A percentile compares a stretch with the other conserved stretches of the same genome.
phyloP scores from a whole-genome alignment of 352 stramenopile species.

The Aphanomyces cochlioides region DNA sequence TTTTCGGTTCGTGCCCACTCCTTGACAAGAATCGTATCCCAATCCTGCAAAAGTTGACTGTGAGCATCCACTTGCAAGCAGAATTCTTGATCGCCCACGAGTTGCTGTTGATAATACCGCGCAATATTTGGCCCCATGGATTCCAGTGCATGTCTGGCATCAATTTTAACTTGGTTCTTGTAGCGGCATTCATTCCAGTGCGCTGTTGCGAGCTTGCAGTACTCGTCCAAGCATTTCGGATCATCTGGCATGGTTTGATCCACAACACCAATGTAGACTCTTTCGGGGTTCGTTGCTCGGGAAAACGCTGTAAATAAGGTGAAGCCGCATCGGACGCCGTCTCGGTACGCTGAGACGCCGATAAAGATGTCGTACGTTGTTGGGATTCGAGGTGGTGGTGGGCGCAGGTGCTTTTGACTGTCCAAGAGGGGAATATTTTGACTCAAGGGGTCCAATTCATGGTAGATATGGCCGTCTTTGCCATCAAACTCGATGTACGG shows the following conservation, averaged over 20 bases:
- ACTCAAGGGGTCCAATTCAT: conserved; percentile 11
- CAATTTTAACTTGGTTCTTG: conserved; percentile 25
- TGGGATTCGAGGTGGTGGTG: conserved; percentile 19
- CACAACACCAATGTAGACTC: conserved; percentile 24
- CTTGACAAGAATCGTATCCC: conserved; percentile 24
- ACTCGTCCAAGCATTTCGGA: conserved; percentile 22
- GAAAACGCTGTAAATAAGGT: conserved; percentile 29
- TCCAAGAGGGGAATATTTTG: conserved; percentile 15
- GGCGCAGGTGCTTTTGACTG: conserved; percentile 7
- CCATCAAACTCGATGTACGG: not conserved
- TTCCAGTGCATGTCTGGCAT: not conserved
- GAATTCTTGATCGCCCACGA: conserved; percentile 29
- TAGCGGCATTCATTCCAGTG: conserved; percentile 22
- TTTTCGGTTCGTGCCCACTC: conserved; percentile 28
- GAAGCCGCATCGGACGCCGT: conserved; percentile 23
- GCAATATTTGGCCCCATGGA: conserved; percentile 24
- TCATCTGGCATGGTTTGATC: conserved; percentile 24
- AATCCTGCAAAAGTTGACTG: conserved; percentile 15
- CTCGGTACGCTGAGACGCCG: conserved; percentile 25
- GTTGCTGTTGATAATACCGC: conserved; percentile 24
- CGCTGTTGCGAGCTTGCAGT: conserved; percentile 18
- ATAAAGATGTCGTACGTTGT: conserved; percentile 25
- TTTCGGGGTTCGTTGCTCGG: conserved; percentile 13
- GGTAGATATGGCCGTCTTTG: not conserved
- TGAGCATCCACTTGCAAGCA: conserved; percentile 31